Conservation (phyloP, 352 stramenopile species). For the Aphanomyces stellatus region DNA sequence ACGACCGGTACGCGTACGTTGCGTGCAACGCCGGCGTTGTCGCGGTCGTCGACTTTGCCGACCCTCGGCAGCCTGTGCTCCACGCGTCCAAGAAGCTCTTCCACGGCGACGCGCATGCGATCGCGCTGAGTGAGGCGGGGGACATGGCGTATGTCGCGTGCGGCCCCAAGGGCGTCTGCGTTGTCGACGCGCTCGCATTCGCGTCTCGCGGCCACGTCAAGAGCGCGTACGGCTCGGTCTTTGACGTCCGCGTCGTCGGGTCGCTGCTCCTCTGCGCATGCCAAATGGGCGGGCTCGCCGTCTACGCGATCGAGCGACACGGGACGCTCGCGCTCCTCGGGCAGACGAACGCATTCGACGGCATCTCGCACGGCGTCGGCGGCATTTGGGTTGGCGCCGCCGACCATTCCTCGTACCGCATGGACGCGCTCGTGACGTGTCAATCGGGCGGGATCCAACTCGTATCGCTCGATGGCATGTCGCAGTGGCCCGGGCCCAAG, state of each 20-base stretch:
- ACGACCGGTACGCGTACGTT: slow-evolving; percentile 16
- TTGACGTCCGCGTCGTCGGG: slow-evolving; percentile 4
- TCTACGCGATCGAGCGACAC: neutral
- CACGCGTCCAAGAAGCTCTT: slow-evolving; percentile 2
- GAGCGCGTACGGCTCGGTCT: slow-evolving; percentile 15
- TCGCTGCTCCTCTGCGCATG: slow-evolving; percentile 8
- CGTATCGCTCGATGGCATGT: slow-evolving; percentile 6
- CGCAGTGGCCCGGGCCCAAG: slow-evolving; percentile 5
- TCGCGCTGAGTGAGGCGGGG: neutral
- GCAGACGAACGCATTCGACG: slow-evolving; percentile 16
- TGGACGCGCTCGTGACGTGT: slow-evolving; percentile 9
- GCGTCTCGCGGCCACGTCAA: neutral
- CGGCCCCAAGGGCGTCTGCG: slow-evolving; percentile 7
- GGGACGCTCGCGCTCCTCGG: neutral
- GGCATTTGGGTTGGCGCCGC: too few relatives aligned
- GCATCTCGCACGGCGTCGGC: slow-evolving; percentile 11
- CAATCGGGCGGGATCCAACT: slow-evolving; percentile 16
- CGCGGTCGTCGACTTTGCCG: slow-evolving; percentile 10
- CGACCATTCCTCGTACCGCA: neutral
- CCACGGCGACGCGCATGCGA: slow-evolving; percentile 5
- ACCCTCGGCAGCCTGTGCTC: slow-evolving; percentile 1
- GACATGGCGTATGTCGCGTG: slow-evolving; percentile 8
- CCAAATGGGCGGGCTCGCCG: slow-evolving; percentile 16
- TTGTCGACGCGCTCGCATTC: neutral
- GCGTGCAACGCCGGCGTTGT: slow-evolving; percentile 12